Percentiles rank a stretch among this genome's conserved stretches.
These are phyloP conservation scores for Malassezia pachydermatis DNA, from an alignment of 1,284 basidiomycete genomes.

Conservation along the genomic window DNA sequence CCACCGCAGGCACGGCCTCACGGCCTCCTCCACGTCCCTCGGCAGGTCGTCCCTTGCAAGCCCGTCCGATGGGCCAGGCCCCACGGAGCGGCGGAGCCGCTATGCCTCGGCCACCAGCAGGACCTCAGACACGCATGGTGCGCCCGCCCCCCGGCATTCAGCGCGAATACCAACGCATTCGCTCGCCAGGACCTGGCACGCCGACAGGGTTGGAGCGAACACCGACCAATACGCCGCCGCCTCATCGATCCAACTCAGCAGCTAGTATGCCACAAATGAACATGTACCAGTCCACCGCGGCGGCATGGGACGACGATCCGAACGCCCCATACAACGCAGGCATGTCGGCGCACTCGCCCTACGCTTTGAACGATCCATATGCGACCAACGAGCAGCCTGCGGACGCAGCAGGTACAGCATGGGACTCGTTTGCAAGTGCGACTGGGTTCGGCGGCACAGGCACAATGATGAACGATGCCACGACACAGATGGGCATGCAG, in stretches of 20 bases:
- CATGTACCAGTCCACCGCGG: slow-evolving; percentile 7
- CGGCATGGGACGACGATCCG: not conserved
- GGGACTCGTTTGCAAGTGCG: not conserved
- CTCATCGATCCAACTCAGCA: slow-evolving; percentile 7
- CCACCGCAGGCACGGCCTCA: slow-evolving; percentile 10
- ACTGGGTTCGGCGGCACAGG: slow-evolving; percentile 6
- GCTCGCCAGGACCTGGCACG: slow-evolving; percentile 8
- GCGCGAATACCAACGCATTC: slow-evolving; percentile 11
- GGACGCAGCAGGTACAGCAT: slow-evolving; percentile 8
- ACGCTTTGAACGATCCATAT: too few relatives aligned
- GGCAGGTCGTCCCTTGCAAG: not conserved
- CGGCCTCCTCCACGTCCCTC: not conserved
- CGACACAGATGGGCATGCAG: slow-evolving; percentile 92
- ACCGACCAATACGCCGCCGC: slow-evolving; percentile 4
- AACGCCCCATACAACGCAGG: not conserved
- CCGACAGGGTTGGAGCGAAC: not conserved
- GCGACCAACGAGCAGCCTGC: not conserved
- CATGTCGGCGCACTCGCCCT: too few relatives aligned
- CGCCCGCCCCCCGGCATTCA: not conserved
- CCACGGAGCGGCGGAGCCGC: not conserved
- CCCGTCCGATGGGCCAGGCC: slow-evolving; percentile 9
- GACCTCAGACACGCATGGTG: too few relatives aligned
- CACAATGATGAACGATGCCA: slow-evolving; percentile 69
- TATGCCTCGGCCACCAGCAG: too few relatives aligned
- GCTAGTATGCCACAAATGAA: slow-evolving; percentile 9